Evolutionary conservation across 768 basidiomycete genomes (phyloP), one percentile per base, ranked within the genome.

Genomic region (Butyriboletus loyo): DNA sequence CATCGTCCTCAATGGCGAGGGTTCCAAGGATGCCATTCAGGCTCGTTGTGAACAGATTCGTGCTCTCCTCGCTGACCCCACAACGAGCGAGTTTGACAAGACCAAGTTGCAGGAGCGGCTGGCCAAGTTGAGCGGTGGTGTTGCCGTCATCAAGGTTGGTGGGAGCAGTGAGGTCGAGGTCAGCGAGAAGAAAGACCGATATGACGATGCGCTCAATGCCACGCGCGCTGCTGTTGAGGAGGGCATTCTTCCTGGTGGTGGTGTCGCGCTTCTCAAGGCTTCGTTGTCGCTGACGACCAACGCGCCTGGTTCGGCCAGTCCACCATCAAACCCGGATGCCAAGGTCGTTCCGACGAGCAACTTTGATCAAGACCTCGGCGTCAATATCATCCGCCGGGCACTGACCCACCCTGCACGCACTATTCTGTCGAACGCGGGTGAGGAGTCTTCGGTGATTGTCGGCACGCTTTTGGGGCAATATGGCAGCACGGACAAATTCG

Each of bases 131-230:
- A 84, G 83, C 39, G 96, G 96, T 40, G 95, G 96, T 73, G 96
- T 98, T 42, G 96, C 96, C 15, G 95, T 98, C 73, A 98, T 98
- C 81, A 94, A 92, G 74, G 96, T 98, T 56, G 96, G 96, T 50
- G 96, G 96, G 17, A 76, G 86, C 22, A 84, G 81, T 47, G 96
- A 98, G 72, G 96, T 98, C 46, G 96, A 98, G 74, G 96, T 98
- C 54, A 81, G 95, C 7, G 96, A 98, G 82, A 98, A 98, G 91
- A 97, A 98, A 84, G 96, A 98, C 70, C 82, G 95, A 34, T 98
- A 97, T 66, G 95, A 98, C 61, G 93, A 96, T 66, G 95, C 95
- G 1, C 80, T 98, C 42, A 97, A 97, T 70, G 94, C 95, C n/a
- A 98, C 96, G 5, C 88, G 96, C 36, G 96, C 96, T 24, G 94